Percentiles rank a stretch among this genome's conserved stretches.
Conservation (phyloP, 2,329 filamentous ascomycete genomes). For the Fusarium nurragi region DNA sequence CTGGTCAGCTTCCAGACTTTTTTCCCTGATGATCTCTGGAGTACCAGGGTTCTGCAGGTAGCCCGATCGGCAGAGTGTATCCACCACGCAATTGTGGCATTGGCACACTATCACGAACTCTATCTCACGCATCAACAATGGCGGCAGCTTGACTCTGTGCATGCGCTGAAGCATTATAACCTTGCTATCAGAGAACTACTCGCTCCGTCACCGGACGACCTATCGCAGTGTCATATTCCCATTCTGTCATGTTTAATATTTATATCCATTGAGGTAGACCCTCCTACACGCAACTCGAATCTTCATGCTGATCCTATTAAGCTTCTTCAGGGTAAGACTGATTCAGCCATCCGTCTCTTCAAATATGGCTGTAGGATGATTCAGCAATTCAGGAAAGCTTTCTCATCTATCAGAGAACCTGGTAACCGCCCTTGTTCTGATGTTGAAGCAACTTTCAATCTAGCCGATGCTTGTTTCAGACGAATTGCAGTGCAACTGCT, state of each 20-base stretch:
- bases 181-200: slow-evolving; percentile 20
- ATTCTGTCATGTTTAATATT: slow-evolving; percentile 29
- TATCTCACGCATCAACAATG: slow-evolving; percentile 11
- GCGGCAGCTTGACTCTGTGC: neutral
- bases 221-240: slow-evolving; percentile 1
- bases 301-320: neutral
- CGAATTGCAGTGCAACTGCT: slow-evolving; percentile 17
- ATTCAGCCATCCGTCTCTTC: slow-evolving; percentile 19
- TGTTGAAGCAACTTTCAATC: neutral
- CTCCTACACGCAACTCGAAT: too few species aligned
- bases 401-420: accelerated
- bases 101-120: slow-evolving; percentile 13
- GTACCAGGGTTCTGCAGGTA: slow-evolving; percentile 8
- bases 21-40: slow-evolving; percentile 24
- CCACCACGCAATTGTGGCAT: slow-evolving; percentile 7
- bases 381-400: neutral
- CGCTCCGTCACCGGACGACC: accelerated
- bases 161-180: slow-evolving; percentile 20
- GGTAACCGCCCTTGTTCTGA: neutral
- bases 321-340: slow-evolving; percentile 28
- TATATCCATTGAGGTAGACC: slow-evolving; percentile 26
- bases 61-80: slow-evolving; percentile 14
- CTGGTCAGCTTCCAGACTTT: slow-evolving; percentile 24
- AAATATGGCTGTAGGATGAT: slow-evolving; percentile 30
- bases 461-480: slow-evolving; percentile 9